Base-by-base conservation (phyloP, 352 stramenopile species). In the Pythium angustatum region DNA sequence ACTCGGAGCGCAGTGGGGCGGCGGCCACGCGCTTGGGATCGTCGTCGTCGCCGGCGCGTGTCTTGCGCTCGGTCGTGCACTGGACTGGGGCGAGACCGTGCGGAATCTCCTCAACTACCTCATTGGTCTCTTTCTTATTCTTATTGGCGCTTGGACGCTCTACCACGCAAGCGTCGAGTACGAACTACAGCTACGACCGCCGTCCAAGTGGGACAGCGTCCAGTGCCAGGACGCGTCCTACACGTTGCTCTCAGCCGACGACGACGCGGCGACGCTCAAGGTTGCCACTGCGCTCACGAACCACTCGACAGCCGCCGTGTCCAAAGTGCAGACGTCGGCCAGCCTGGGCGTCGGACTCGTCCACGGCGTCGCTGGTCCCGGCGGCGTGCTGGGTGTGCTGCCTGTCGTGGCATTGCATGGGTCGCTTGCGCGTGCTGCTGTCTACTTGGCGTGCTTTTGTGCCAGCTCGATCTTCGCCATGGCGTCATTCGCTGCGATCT, bases 361-460 rank as follows among this genome's bases (percentile, higher is more conserved):
- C 33, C 91, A 98, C 64, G 93, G 93, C 21, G 63, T 96, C n/a
- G 88, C 93, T 10, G 84, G 84, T 4, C 81, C 84, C 0, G 84
- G 84, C 14, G 82, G 78, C 38, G 54, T 91, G 36, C 71, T 98
- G 15, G 90, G 88, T 33, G 83, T 98, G 17, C 76, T 97, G 8
- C 93, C 93, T 3, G 88, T 86, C 7, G 75, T 98, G 3, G 74
- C 92, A 22, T 75, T 97, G 64, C 79, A 90, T 31, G 50, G 36
- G 21, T 53, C 55, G 2, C 24, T 65, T n/a, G 19, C 15, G 1
- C 53, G 48, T 38, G 94, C 79, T 14, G 49, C 88, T 8, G 31
- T 91, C 9, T 98, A 97, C 75, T 70, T 98, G 1, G 75, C 62
- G 0, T 89, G 77, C 17, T 98, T 98, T 66, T 98, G 88, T 59